phyloP scores from a whole-genome alignment of 1,139 yeast genomes.

The Yamadazyma dushanensis region DNA sequence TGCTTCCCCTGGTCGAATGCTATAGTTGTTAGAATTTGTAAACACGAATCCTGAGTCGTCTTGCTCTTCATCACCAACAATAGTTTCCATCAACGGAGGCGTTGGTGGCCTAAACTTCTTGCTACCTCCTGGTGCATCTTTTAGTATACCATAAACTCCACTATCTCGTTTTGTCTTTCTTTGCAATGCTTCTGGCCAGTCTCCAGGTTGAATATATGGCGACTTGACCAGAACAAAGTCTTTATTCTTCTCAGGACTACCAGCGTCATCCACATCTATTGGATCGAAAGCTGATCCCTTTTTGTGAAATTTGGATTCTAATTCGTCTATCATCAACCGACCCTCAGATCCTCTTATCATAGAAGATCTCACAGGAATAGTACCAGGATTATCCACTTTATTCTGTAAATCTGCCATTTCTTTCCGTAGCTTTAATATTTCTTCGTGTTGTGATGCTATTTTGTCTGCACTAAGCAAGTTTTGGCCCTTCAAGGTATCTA shows the following conservation, averaged over 20 bases:
- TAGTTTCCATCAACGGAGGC: neutral
- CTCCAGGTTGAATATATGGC: neutral
- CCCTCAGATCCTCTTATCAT: slow-evolving; percentile 7
- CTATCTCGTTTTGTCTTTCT: neutral
- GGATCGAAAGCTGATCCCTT: slow-evolving; percentile 8
- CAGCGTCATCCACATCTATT: slow-evolving; percentile 6
- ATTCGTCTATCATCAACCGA: slow-evolving; percentile 17
- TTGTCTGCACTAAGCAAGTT: slow-evolving; percentile 20
- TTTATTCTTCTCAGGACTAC: neutral
- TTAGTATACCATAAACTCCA: neutral
- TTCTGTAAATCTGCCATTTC: slow-evolving; percentile 13
- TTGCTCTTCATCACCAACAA: neutral
- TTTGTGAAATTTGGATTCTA: slow-evolving; percentile 12
- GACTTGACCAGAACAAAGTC: neutral
- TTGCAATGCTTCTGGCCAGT: neutral
- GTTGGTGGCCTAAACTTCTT: neutral
- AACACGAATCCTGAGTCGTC: neutral
- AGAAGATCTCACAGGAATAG: neutral
- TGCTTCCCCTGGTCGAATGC: neutral
- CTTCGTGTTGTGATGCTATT: slow-evolving; percentile 28
- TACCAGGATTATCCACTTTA: neutral
- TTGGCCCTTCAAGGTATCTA: slow-evolving; percentile 15
- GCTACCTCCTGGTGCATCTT: neutral
- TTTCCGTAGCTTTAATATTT: slow-evolving; percentile 26
- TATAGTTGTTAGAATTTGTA: neutral